These are phyloP conservation scores for Pythium sp. DNA, from an alignment of 352 stramenopile species.

Conservation along the genomic window DNA sequence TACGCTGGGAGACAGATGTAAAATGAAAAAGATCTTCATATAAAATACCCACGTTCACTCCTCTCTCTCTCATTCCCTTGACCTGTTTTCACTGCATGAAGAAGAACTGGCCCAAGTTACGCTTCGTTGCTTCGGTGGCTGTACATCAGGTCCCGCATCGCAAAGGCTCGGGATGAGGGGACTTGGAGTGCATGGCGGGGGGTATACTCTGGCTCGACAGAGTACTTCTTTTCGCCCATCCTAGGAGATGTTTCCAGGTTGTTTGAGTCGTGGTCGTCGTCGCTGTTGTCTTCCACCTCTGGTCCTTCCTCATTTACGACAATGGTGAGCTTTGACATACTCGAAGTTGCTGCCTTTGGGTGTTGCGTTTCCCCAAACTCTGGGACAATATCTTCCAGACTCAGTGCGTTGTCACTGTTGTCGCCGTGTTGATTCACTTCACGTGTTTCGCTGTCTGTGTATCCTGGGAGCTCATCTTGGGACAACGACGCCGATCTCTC, in stretches of 20 bases:
- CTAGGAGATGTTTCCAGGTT: not conserved
- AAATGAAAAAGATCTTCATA: not conserved
- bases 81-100: not conserved
- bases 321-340: not conserved
- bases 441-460: not conserved
- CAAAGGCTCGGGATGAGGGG: not conserved
- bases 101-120: not conserved
- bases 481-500: not conserved
- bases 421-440: not conserved
- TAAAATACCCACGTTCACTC: not conserved
- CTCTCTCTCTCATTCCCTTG: not conserved
- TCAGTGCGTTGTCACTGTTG: not conserved
- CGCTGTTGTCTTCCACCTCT: constrained; percentile 4
- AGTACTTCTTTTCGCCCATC: not conserved
- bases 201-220: not conserved
- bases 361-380: constrained; percentile 3
- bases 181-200: not conserved
- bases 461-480: not conserved
- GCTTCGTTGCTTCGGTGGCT: constrained; percentile 14
- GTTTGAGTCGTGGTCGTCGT: constrained; percentile 1
- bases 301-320: not conserved
- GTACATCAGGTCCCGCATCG: constrained; percentile 9
- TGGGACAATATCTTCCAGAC: constrained; percentile 13
- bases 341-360: not conserved
- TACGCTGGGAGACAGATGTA: not conserved